Conservation (phyloP, 805 yeast species). For the Kazachstania viticola region DNA sequence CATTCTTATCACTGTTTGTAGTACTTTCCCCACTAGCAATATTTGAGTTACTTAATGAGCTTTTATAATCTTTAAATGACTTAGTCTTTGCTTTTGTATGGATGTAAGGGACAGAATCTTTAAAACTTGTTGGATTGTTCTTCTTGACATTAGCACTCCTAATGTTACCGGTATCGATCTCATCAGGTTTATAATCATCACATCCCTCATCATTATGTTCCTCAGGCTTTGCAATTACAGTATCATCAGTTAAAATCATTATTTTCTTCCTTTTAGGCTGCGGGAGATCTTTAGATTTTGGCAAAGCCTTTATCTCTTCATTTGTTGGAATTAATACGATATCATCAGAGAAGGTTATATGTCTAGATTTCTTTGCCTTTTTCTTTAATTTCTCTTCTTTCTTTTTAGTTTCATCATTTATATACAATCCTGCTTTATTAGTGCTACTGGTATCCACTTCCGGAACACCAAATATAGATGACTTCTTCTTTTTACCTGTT, state of each 20-base stretch:
- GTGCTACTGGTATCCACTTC: slow-evolving; percentile 5
- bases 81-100: no score
- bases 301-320: background rate
- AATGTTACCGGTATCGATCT: no score
- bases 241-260: no score
- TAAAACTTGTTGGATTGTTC: no score
- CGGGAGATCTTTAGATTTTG: slow-evolving; percentile 1
- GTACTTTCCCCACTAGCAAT: no score
- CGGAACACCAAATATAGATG: slow-evolving; percentile 24
- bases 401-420: slow-evolving; percentile 8
- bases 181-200: no score
- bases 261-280: background rate
- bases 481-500: slow-evolving; percentile 21
- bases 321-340: slow-evolving; percentile 6
- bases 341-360: slow-evolving; percentile 16
- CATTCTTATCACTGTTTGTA: no score
- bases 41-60: no score
- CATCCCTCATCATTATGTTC: background rate
- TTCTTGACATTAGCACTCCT: no score
- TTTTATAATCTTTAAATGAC: no score
- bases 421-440: slow-evolving; percentile 5
- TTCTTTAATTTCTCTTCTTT: slow-evolving; percentile 3
- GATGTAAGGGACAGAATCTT: no score
- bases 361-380: slow-evolving; percentile 5
- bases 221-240: no score